phyloP scores from a whole-genome alignment of 805 yeast species.

The Candida khao-thaluensis region DNA sequence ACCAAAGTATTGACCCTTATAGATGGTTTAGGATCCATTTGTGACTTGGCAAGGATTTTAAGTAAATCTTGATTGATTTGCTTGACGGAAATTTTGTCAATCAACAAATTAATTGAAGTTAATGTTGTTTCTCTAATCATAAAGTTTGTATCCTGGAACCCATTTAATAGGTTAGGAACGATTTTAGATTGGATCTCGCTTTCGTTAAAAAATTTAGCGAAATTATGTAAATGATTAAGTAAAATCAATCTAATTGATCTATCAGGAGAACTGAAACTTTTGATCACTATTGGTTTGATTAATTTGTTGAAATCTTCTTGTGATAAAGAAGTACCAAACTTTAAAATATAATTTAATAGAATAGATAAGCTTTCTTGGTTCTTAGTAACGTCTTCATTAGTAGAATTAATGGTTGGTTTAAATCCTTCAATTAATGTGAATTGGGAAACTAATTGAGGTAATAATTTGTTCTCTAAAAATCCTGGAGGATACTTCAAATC shows the following conservation, averaged over 20 bases:
- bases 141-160: constrained; percentile 81
- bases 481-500: constrained; percentile 42
- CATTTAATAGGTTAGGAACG: constrained; percentile 68
- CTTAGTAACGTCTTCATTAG: constrained; percentile 29
- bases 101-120: constrained; percentile 59
- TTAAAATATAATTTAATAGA: constrained; percentile 43
- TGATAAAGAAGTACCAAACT: constrained; percentile 28
- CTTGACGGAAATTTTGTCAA: constrained; percentile 67
- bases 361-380: constrained; percentile 39
- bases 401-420: constrained; percentile 25
- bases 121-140: constrained; percentile 80
- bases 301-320: constrained; percentile 35
- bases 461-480: constrained; percentile 54
- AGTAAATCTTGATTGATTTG: constrained; percentile 85
- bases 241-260: constrained; percentile 75
- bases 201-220: constrained; percentile 49
- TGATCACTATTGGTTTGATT: constrained; percentile 63
- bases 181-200: constrained; percentile 67
- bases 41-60: constrained; percentile 77
- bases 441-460: constrained; percentile 67
- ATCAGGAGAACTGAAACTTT: constrained; percentile 65
- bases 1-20: constrained; percentile 76
- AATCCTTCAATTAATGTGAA: constrained; percentile 31
- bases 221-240: constrained; percentile 59
- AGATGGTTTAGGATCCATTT: constrained; percentile 71